phyloP scores from a whole-genome alignment of 352 stramenopile species.

The Phytophthora foliorum region DNA sequence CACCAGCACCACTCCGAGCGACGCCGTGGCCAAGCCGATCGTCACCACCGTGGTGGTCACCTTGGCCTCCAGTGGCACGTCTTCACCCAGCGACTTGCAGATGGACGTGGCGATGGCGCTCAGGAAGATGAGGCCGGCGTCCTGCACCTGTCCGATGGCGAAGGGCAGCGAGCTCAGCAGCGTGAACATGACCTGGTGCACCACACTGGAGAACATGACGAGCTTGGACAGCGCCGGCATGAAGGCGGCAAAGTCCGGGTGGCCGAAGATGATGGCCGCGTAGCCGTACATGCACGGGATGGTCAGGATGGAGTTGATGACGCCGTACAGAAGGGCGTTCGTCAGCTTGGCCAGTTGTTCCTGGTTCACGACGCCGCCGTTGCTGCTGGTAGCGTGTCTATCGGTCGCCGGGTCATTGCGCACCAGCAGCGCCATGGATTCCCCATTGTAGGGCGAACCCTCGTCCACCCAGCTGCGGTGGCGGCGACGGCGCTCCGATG shows the following conservation, averaged over 20 bases:
- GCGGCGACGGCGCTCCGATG: conserved; percentile 29
- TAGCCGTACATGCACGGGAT: conserved; percentile 97
- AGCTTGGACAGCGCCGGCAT: conserved; percentile 96
- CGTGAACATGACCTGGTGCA: conserved; percentile 95
- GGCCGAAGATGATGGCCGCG: conserved; percentile 96
- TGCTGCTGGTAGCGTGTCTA: not conserved
- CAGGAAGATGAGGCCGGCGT: conserved; percentile 99
- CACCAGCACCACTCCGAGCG: conserved; percentile 95
- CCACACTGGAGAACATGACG: conserved; percentile 95
- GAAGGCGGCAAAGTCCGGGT: conserved; percentile 90
- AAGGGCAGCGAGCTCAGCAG: conserved; percentile 95
- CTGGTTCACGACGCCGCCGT: not conserved
- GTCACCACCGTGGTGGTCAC: conserved; percentile 96
- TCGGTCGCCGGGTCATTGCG: conserved; percentile 9
- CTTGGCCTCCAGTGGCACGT: conserved; percentile 74
- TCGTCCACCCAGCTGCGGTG: conserved; percentile 53
- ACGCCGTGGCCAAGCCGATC: conserved; percentile 91
- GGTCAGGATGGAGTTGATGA: conserved; percentile 96
- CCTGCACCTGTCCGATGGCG: conserved; percentile 98
- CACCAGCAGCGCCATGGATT: conserved; percentile 48
- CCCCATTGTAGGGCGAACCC: conserved; percentile 25
- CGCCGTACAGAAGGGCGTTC: conserved; percentile 85
- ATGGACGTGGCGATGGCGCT: conserved; percentile 94
- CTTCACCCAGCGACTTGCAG: conserved; percentile 78
- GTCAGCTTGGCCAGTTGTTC: conserved; percentile 50